phyloP scores from a whole-genome alignment of 257 asterid species.

The Solanum sejunctum region DNA sequence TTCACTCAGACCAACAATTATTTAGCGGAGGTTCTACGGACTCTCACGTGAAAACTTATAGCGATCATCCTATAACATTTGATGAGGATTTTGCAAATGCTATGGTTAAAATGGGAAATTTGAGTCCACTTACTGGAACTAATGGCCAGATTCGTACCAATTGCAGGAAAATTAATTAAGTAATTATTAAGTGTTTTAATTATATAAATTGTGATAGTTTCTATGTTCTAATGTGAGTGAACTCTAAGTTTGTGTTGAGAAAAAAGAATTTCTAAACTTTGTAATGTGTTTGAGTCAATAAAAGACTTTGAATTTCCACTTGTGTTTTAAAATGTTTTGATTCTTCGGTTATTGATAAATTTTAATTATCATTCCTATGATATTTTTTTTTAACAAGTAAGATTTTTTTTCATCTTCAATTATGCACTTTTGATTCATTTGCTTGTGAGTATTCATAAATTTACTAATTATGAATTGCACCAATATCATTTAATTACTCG shows the following conservation, averaged over 20 bases:
- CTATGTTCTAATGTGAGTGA: not conserved
- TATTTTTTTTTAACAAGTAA: too few relatives aligned
- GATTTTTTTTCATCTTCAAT: too few relatives aligned
- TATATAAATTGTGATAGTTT: not conserved
- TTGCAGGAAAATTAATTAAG: constrained; percentile 40
- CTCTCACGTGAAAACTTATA: constrained; percentile 25
- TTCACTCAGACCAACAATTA: constrained; percentile 63
- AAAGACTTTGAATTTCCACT: not conserved
- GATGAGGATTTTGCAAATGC: constrained; percentile 38
- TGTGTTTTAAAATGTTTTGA: not conserved
- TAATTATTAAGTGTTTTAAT: not conserved
- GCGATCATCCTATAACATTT: constrained; percentile 14
- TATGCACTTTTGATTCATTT: not conserved
- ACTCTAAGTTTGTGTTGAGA: not conserved
- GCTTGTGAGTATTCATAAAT: not conserved
- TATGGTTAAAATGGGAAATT: constrained; percentile 48
- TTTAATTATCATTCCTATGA: not conserved
- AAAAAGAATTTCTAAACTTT: not conserved
- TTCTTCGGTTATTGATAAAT: not conserved
- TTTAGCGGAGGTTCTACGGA: constrained; percentile 40
- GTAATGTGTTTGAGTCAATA: not conserved
- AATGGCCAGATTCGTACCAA: constrained; percentile 38
- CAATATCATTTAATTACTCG: not conserved
- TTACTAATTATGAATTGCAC: not conserved
- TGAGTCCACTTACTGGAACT: constrained; percentile 36